Conservation (phyloP, 2,329 filamentous ascomycete genomes). For the Cytospora piceicola region DNA sequence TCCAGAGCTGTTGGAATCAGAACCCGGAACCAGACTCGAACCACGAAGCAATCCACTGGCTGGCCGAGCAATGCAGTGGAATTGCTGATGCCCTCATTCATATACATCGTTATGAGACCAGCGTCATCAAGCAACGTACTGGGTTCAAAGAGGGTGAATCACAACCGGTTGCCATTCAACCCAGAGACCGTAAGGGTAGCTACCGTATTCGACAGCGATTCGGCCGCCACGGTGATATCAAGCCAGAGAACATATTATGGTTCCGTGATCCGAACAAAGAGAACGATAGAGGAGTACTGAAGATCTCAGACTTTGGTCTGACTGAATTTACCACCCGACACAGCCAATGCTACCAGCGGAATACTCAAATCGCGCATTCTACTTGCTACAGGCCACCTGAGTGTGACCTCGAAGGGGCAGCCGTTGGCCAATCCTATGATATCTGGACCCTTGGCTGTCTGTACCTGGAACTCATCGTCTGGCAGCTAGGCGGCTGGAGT, state of each 20-base stretch:
- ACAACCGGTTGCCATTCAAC: background rate
- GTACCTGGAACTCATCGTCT: conserved; percentile 21
- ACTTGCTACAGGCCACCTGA: conserved; percentile 4
- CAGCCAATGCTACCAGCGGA: background rate
- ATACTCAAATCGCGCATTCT: background rate
- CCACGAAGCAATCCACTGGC: conserved; percentile 17
- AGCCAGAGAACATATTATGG: conserved; percentile 16
- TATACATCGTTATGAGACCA: conserved; percentile 28
- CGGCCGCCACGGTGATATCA: conserved; percentile 22
- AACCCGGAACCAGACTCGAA: background rate
- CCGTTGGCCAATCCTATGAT: conserved; percentile 1
- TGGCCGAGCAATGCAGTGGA: conserved; percentile 30
- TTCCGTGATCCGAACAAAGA: background rate
- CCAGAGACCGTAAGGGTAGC: background rate
- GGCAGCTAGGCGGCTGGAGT: conserved; percentile 9
- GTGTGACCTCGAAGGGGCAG: background rate
- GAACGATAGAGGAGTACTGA: conserved; percentile 5
- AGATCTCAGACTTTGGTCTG: conserved; percentile 20
- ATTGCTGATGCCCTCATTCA: conserved; percentile 24
- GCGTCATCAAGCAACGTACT: background rate
- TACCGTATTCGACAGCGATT: background rate
- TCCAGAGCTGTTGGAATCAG: conserved; percentile 25
- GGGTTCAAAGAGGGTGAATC: background rate
- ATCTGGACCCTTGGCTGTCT: conserved; percentile 20
- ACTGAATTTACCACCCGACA: conserved; percentile 3